Conservation (phyloP, 495 filamentous ascomycete genomes). For the Penicillium ochrochloron region DNA sequence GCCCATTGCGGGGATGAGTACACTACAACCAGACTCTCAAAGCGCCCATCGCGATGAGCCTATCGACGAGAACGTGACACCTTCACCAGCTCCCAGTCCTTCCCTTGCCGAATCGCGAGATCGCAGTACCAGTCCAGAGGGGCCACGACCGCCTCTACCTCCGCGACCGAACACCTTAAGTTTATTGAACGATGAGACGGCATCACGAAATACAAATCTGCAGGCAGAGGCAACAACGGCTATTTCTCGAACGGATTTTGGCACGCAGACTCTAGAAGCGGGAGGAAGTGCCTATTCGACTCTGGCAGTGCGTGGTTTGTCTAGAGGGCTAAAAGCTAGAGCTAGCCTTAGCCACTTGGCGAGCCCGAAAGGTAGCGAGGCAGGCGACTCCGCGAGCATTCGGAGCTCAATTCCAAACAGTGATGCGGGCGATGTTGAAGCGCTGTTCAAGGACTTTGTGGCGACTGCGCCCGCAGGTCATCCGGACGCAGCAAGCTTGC, state of each 20-base stretch:
- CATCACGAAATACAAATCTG: conserved; percentile 48
- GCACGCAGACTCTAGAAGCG: conserved; percentile 71
- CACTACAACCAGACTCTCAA: conserved; percentile 18
- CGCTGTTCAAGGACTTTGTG: conserved; percentile 74
- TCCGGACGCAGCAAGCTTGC: conserved; percentile 36
- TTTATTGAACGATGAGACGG: conserved; percentile 45
- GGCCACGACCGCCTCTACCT: conserved; percentile 66
- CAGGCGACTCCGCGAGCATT: conserved; percentile 82
- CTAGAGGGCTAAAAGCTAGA: conserved; percentile 41
- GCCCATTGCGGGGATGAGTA: conserved; percentile 34
- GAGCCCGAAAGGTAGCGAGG: conserved; percentile 60
- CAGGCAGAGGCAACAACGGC: conserved; percentile 83
- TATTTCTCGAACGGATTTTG: conserved; percentile 76
- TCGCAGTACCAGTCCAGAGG: conserved; percentile 42
- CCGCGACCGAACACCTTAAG: conserved; percentile 62
- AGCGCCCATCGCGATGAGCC: conserved; percentile 22
- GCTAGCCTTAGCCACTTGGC: conserved; percentile 53
- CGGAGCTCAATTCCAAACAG: conserved; percentile 79
- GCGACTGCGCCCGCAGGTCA: conserved; percentile 27
- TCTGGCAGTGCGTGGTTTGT: conserved; percentile 41
- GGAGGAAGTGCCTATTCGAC: conserved; percentile 64
- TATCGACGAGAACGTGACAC: conserved; percentile 13
- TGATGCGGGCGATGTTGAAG: conserved; percentile 77
- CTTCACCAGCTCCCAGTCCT: conserved; percentile 10
- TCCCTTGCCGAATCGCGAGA: conserved; percentile 16